These are phyloP conservation scores for Gossypium schwendimanii DNA, from an alignment of 441 rosid genomes.

Conservation along the genomic window DNA sequence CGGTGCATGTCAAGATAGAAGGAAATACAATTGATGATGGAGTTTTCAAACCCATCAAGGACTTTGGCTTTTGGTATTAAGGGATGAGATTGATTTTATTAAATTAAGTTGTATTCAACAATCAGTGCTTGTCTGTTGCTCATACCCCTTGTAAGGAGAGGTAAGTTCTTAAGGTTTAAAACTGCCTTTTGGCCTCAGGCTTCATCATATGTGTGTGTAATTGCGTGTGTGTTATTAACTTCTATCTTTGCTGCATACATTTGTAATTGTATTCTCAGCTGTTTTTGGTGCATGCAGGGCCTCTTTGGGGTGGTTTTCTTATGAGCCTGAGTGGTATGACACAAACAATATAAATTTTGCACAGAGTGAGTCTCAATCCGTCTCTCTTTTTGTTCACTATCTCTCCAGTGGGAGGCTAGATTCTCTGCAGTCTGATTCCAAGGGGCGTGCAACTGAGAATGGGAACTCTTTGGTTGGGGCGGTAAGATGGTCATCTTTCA, in stretches of 20 bases:
- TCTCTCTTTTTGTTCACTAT: constrained; percentile 69
- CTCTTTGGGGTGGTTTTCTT: constrained; percentile 94
- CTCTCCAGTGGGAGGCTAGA: constrained; percentile 64
- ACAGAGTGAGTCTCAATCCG: constrained; percentile 77
- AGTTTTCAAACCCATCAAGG: not conserved
- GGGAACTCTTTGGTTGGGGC: constrained; percentile 48
- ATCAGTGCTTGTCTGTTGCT: not conserved
- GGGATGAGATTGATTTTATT: not conserved
- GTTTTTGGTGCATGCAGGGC: constrained; percentile 50
- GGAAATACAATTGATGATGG: not conserved
- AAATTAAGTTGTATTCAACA: not conserved
- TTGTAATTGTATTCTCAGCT: constrained; percentile 15
- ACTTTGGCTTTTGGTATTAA: not conserved
- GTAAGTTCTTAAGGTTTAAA: not conserved
- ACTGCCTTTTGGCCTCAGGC: not conserved
- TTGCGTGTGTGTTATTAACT: not conserved
- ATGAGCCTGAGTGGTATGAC: constrained; percentile 90
- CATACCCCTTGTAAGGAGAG: not conserved
- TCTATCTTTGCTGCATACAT: not conserved
- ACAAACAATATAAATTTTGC: constrained; percentile 55
- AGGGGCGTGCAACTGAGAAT: constrained; percentile 54
- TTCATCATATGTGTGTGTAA: not conserved
- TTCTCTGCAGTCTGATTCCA: constrained; percentile 50
- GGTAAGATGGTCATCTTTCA: constrained; percentile 29
- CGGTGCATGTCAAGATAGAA: not conserved